phyloP scores from a whole-genome alignment of 2,329 filamentous ascomycete species.

The Pseudogymnoascus sp. region DNA sequence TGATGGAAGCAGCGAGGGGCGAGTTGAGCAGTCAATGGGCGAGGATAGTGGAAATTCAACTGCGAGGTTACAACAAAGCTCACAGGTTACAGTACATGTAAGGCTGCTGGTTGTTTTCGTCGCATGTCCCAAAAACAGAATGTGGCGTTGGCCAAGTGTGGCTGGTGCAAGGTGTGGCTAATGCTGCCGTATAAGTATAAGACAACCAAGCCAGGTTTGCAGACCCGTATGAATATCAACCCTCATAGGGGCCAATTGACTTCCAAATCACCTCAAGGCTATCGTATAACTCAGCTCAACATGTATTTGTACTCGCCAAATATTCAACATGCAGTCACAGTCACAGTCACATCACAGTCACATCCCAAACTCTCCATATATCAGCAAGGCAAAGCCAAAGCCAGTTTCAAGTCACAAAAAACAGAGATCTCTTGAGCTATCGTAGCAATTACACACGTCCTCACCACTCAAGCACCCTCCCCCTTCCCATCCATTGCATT shows the following conservation, averaged over 20 bases:
- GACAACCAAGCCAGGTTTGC: background rate
- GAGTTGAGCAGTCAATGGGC: background rate
- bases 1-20: background rate
- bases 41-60: background rate
- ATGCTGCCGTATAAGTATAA: background rate
- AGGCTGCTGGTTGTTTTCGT: constrained; percentile 7
- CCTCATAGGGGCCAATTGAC: background rate
- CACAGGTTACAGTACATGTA: background rate
- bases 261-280: background rate
- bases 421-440: constrained; percentile 8
- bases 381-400: background rate
- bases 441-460: constrained; percentile 7
- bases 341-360: background rate
- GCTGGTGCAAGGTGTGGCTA: background rate
- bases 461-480: constrained; percentile 7
- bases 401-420: constrained; percentile 1
- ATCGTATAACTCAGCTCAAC: background rate
- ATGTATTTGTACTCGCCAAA: background rate
- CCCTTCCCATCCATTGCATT: constrained; percentile 6
- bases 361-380: background rate
- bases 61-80: background rate
- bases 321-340: background rate
- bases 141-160: background rate
- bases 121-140: constrained; percentile 4
- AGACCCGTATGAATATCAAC: background rate